phyloP scores from a whole-genome alignment of 225 moss, liverwort and hornwort genomes.

The Marchantia paleacea region DNA sequence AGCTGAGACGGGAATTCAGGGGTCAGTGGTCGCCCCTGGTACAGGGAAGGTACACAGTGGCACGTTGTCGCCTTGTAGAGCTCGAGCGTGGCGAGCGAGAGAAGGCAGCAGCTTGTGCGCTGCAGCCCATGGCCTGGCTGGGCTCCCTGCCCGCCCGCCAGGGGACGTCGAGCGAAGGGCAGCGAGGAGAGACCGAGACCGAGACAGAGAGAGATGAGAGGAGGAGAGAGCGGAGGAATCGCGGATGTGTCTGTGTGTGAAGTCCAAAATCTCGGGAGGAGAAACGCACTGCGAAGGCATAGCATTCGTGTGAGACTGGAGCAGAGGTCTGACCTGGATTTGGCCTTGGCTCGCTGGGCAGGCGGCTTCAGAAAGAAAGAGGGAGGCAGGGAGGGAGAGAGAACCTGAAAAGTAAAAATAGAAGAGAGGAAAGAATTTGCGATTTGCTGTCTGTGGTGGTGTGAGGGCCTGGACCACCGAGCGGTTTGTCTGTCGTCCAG shows the following conservation, averaged over 20 bases:
- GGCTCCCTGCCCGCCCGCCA: not conserved
- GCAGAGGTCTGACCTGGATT: not conserved
- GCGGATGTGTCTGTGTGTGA: not conserved
- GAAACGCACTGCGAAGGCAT: not conserved
- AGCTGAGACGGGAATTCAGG: conserved; percentile 2
- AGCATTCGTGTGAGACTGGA: not conserved
- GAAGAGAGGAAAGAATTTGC: not conserved
- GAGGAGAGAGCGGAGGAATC: not conserved
- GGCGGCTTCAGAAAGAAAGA: not conserved
- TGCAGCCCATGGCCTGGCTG: not conserved
- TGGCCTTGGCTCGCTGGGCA: not conserved
- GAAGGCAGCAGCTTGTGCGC: not conserved
- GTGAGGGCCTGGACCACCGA: conserved; percentile 4
- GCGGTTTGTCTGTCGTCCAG: not conserved
- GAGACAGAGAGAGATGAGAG: not conserved
- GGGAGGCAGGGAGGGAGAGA: not conserved
- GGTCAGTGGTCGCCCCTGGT: not conserved
- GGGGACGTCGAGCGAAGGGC: too few species aligned
- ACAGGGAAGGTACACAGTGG: not conserved
- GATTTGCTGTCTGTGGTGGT: conserved; percentile 15
- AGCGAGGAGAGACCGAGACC: not conserved
- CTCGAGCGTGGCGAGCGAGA: not conserved
- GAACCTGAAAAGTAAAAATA: not conserved
- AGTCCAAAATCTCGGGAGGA: conserved; percentile 9
- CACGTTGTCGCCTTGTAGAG: too few species aligned